Evolutionary conservation across 2,329 filamentous ascomycete genomes (phyloP).

Genomic region (Madurella mycetomatis): DNA sequence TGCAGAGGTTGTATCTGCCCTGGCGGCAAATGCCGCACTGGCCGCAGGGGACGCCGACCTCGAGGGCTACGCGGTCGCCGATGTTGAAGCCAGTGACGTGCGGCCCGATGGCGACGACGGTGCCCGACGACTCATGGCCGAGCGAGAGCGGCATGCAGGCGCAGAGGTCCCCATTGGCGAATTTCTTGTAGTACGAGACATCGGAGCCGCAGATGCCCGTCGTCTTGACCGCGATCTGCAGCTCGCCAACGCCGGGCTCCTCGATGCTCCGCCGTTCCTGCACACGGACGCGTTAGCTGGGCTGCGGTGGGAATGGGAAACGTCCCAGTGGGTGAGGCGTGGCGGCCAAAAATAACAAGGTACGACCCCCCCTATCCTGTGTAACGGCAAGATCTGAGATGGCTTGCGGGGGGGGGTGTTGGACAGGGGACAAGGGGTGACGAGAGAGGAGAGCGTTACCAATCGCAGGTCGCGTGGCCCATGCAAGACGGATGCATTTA

Average conservation of each 20-base stretch:
- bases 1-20: constrained; percentile 59
- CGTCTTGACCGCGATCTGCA: constrained; percentile 61
- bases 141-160: constrained; percentile 61
- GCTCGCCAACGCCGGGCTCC: constrained; percentile 46
- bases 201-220: constrained; percentile 69
- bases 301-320: constrained; percentile 12
- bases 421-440: constrained; percentile 5
- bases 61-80: constrained; percentile 56
- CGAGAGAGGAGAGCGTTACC: constrained; percentile 37
- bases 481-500: constrained; percentile 54
- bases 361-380: constrained; percentile 13
- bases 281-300: constrained; percentile 15
- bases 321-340: constrained; percentile 9
- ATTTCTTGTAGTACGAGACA: constrained; percentile 68
- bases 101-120: constrained; percentile 52
- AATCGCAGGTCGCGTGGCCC: constrained; percentile 53
- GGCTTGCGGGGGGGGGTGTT: constrained; percentile 15
- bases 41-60: constrained; percentile 53
- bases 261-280: constrained; percentile 50
- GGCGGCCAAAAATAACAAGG: constrained; percentile 17
- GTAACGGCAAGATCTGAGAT: constrained; percentile 30
- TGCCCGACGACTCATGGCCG: constrained; percentile 58
- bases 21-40: constrained; percentile 47
- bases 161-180: constrained; percentile 66
- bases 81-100: constrained; percentile 48